Evolutionary conservation across 768 basidiomycete species (phyloP), one percentile per base, ranked within the genome.

Genomic region (Boletus vermiculosoides): DNA sequence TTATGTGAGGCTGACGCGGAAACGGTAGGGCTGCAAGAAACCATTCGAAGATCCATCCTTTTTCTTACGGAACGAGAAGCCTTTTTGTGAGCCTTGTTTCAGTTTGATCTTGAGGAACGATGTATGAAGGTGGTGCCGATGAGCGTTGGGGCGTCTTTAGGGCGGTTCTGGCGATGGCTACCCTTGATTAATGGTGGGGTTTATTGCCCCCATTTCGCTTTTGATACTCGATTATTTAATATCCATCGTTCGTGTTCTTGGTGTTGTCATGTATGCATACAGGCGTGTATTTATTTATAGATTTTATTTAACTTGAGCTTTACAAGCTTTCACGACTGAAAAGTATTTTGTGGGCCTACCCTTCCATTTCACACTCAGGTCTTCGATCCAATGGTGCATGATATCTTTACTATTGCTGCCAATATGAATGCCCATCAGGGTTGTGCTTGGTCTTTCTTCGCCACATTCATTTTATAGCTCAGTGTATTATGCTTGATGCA

Each of bases 61-160:
- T 77, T 94, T 96, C 73, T 81, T 94, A 67, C 80, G 92, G 56
- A 86, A 85, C 31, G 85, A 88, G 7, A 80, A 86, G 59, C 88
- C 94, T 0, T 94, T 84, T 69, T 98, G 96, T 69, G 90, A 94
- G 65, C 78, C 74, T 37, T 98, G 95, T 70, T 97, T 92, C 72
- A 88, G 87, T 66, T 80, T 94, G 56, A 85, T 92, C 36, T 73
- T 94, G 62, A 78, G 86, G 66, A 94, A 90, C 66, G 92, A 94
- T 63, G 64, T 92, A 33, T 90, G 66, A 69, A 46, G 55, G 20
- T 36, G 25, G 25, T 49, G 30, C 36, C 22, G 18, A 37, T 37
- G 54, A 34, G 49, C 40, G n/a, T 39, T 28, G 20, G 45, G n/a
- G 52, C 50, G 53, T 37, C 50, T 47, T 6, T 39, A 13, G 20